A percentile compares a stretch with the other conserved stretches of the same genome.
Conservation (phyloP, 164 flowering plant genomes). For the Magnolia changhungtana region DNA sequence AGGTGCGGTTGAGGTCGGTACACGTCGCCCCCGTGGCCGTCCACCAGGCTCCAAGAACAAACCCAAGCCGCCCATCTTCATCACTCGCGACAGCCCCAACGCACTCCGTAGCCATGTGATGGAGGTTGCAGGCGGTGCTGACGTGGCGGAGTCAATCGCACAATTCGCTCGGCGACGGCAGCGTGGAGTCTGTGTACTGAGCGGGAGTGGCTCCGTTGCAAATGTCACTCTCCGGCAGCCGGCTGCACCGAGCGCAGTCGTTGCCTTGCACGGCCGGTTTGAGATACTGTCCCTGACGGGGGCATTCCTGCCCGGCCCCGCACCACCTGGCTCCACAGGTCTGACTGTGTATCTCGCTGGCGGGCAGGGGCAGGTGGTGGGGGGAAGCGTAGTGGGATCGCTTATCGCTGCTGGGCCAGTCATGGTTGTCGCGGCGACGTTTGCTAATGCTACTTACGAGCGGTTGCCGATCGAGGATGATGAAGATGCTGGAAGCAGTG, state of each 20-base stretch:
- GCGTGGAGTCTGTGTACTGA: slow-evolving; percentile 68
- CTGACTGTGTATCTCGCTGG: slow-evolving; percentile 70
- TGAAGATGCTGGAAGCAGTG: slow-evolving; percentile 23
- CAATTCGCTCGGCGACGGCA: slow-evolving; percentile 61
- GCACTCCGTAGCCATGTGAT: slow-evolving; percentile 72
- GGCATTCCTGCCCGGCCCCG: slow-evolving; percentile 68
- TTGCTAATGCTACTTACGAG: slow-evolving; percentile 67
- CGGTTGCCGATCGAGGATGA: slow-evolving; percentile 64
- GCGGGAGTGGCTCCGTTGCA: slow-evolving; percentile 66
- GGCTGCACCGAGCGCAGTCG: slow-evolving; percentile 58
- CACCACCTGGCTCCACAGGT: slow-evolving; percentile 67
- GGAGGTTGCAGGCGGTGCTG: slow-evolving; percentile 64
- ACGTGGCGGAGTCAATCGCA: slow-evolving; percentile 63
- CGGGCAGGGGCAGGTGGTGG: slow-evolving; percentile 68
- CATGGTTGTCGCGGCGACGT: slow-evolving; percentile 75
- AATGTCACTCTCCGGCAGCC: slow-evolving; percentile 71
- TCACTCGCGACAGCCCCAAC: slow-evolving; percentile 79
- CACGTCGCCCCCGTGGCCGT: slow-evolving; percentile 59
- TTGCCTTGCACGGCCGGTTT: slow-evolving; percentile 67
- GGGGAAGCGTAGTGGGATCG: slow-evolving; percentile 71
- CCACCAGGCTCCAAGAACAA: slow-evolving; percentile 72
- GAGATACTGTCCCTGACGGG: slow-evolving; percentile 72
- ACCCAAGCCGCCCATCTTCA: slow-evolving; percentile 71
- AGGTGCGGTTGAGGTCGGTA: slow-evolving; percentile 60
- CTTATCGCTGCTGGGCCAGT: slow-evolving; percentile 72